Evolutionary conservation across 1,284 basidiomycete genomes (phyloP).

Genomic region (Naganishia albida): DNA sequence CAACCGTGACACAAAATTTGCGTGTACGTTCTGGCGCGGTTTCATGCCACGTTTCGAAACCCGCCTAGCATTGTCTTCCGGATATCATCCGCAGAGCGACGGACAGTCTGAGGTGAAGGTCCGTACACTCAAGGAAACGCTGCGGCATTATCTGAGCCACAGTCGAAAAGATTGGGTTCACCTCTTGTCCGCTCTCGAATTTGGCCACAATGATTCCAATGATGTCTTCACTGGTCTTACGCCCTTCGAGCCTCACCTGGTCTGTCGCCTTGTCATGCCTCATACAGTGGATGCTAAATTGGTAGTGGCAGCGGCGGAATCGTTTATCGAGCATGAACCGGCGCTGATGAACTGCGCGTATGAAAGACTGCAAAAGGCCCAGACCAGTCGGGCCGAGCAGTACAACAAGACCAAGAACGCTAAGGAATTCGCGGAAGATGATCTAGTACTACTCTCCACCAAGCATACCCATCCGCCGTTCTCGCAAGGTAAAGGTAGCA

Average conservation of each 20-base stretch:
- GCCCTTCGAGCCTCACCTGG: slow-evolving; percentile 47
- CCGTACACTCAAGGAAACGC: slow-evolving; percentile 27
- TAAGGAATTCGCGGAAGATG: no score
- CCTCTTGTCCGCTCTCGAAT: slow-evolving; percentile 57
- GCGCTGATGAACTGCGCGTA: no score
- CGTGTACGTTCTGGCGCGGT: slow-evolving; percentile 54
- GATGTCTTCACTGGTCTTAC: no score
- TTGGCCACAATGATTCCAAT: slow-evolving; percentile 59
- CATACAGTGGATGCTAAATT: no score
- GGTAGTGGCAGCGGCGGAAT: no score
- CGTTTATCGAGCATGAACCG: no score
- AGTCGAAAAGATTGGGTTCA: slow-evolving; percentile 55
- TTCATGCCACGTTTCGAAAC: slow-evolving; percentile 43
- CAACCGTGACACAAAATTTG: slow-evolving; percentile 56
- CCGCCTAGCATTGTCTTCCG: slow-evolving; percentile 54
- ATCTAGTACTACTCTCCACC: no score
- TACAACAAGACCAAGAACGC: no score
- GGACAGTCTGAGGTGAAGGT: slow-evolving; percentile 34
- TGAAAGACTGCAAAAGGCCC: no score
- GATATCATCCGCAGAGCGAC: slow-evolving; percentile 56
- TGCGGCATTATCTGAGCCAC: slow-evolving; percentile 7
- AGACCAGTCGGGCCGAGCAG: no score
- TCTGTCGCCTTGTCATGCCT: slow-evolving; percentile 53
- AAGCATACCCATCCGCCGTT: no score
- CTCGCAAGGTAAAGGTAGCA: no score